Conservation (phyloP, 306 rosid species). For the Cajanus cajan region DNA sequence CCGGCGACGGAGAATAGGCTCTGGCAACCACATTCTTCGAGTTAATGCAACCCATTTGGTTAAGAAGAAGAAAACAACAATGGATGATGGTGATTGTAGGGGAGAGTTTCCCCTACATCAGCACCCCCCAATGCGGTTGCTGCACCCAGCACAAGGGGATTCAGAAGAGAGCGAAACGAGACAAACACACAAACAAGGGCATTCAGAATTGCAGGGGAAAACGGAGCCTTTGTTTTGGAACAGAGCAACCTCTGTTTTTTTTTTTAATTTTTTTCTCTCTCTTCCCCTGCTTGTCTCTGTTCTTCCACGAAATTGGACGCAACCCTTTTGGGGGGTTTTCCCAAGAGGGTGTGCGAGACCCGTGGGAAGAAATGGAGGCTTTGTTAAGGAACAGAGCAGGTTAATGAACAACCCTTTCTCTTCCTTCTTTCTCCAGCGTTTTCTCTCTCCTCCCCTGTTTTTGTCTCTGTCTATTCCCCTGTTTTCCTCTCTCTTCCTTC, state of each 20-base stretch:
- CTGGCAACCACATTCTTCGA: constrained; percentile 51
- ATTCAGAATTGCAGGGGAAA: background rate
- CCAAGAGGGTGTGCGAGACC: background rate
- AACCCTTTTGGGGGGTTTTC: background rate
- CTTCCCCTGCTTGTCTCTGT: background rate
- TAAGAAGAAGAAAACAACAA: background rate
- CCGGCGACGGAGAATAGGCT: background rate
- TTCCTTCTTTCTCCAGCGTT: background rate
- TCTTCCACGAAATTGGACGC: background rate
- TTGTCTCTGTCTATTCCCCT: background rate
- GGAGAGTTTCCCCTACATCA: constrained; percentile 51
- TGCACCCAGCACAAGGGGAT: background rate
- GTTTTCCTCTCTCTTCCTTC: background rate
- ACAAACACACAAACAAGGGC: constrained; percentile 22
- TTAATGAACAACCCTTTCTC: background rate
- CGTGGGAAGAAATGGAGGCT: background rate
- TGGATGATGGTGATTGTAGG: constrained; percentile 48
- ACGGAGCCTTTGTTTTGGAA: background rate
- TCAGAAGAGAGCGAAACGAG: constrained; percentile 15
- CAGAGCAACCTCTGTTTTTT: constrained; percentile 17
- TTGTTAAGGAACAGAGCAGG: background rate
- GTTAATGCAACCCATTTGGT: constrained; percentile 86
- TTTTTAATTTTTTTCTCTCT: too few relatives aligned
- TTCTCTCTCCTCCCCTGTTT: background rate
- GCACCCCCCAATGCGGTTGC: constrained; percentile 41